These are phyloP conservation scores for Ambrosiella beaveri DNA, from an alignment of 2,329 filamentous ascomycete species.

Conservation along the genomic window DNA sequence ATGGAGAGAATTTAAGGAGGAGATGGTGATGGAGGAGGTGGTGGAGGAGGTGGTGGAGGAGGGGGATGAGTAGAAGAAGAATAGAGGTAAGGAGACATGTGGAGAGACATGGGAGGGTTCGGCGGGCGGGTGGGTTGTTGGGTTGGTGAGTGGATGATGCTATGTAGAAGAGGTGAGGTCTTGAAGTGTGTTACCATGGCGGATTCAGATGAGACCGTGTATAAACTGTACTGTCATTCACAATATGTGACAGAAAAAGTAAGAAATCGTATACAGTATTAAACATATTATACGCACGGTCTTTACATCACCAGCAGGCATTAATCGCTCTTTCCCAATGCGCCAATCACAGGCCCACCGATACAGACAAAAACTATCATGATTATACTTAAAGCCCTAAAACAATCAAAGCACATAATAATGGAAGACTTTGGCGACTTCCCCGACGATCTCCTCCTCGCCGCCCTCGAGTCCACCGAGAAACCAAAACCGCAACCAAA, in stretches of 20 bases:
- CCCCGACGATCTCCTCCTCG: conserved; percentile 10
- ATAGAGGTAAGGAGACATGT: no score
- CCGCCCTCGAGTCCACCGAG: conserved; percentile 12
- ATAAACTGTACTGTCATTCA: not conserved
- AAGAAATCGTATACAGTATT: not conserved
- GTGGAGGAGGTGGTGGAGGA: not conserved
- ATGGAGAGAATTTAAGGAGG: not conserved
- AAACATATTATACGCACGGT: not conserved
- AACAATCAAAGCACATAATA: not conserved
- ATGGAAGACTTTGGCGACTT: conserved; percentile 15
- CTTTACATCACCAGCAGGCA: not conserved
- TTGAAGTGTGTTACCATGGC: no score
- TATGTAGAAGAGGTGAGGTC: no score
- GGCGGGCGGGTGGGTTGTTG: no score
- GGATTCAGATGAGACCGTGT: no score
- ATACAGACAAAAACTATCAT: no score
- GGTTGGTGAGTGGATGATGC: no score
- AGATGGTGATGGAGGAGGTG: not conserved
- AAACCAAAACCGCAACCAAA: conserved; percentile 1
- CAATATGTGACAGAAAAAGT: not conserved
- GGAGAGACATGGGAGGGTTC: not conserved
- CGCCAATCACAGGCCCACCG: not conserved
- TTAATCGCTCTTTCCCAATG: not conserved
- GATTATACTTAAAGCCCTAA: no score
- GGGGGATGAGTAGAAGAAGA: no score